Conservation (phyloP, 805 yeast species). For the Candida khao-thaluensis region DNA sequence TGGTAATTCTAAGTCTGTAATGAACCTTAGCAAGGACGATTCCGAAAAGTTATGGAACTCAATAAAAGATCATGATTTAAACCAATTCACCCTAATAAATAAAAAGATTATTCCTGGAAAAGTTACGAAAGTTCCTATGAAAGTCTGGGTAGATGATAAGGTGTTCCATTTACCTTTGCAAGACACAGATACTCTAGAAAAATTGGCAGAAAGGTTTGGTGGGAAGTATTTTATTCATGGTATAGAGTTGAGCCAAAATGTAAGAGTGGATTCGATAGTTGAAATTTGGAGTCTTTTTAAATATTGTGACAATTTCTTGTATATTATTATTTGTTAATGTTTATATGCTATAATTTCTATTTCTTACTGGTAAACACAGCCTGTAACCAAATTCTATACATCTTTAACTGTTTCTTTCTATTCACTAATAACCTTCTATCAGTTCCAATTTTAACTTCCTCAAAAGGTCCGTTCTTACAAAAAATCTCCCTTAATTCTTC, state of each 20-base stretch:
- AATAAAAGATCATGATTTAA: constrained; percentile 36
- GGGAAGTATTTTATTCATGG: constrained; percentile 31
- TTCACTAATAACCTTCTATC: constrained; percentile 90
- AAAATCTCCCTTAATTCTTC: constrained; percentile 82
- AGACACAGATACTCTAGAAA: neutral
- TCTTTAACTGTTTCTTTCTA: constrained; percentile 86
- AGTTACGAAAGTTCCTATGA: constrained; percentile 46
- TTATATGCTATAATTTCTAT: neutral
- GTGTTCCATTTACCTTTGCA: constrained; percentile 26
- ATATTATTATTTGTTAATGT: constrained; percentile 19
- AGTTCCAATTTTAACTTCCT: constrained; percentile 76
- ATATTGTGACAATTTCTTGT: constrained; percentile 38
- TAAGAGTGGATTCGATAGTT: neutral
- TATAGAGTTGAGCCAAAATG: constrained; percentile 16
- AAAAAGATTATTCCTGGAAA: constrained; percentile 27
- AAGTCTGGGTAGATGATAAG: constrained; percentile 40
- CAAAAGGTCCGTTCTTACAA: constrained; percentile 45
- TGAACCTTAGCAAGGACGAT: constrained; percentile 67
- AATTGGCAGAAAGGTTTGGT: neutral
- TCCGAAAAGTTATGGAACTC: constrained; percentile 59
- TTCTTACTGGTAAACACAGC: constrained; percentile 60
- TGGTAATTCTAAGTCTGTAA: constrained; percentile 78
- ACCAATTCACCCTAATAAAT: constrained; percentile 24
- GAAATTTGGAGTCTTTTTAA: constrained; percentile 33
- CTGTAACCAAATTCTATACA: constrained; percentile 97